Evolutionary conservation across 176 grass and related monocot genomes (phyloP).

Genomic region (Musa acuminata): DNA sequence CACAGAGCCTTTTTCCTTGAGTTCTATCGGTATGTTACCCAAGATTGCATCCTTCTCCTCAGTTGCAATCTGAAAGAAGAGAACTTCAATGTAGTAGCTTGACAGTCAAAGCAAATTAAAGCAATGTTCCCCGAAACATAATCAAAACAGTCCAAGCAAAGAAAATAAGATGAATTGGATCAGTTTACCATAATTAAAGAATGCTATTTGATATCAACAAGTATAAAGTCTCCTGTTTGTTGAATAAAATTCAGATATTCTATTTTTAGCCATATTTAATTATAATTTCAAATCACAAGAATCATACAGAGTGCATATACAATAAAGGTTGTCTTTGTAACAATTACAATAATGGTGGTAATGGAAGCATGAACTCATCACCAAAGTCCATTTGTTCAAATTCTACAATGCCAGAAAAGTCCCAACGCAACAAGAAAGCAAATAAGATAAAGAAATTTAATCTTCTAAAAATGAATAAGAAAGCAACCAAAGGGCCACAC

Average conservation of each 20-base stretch:
- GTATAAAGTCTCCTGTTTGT: background rate
- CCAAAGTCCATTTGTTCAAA: too few species aligned
- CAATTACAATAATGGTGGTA: too few species aligned
- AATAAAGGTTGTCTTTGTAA: too few species aligned
- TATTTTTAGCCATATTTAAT: too few species aligned
- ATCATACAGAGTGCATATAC: too few species aligned
- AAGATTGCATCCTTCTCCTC: constrained; percentile 77
- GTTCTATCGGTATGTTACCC: constrained; percentile 53
- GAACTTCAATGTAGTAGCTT: background rate
- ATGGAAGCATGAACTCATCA: too few species aligned
- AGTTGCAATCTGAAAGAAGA: constrained; percentile 51
- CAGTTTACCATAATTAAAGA: background rate
- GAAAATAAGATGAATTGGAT: background rate
- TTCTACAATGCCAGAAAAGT: too few species aligned
- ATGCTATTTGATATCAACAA: background rate
- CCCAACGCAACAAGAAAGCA: too few species aligned
- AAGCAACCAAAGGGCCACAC: background rate
- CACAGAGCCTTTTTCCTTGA: constrained; percentile 52
- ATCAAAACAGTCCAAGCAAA: background rate
- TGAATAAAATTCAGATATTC: background rate
- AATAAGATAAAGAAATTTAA: background rate
- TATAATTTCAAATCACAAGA: too few species aligned
- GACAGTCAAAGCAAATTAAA: background rate
- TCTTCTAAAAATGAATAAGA: background rate
- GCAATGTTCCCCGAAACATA: background rate